phyloP scores from a whole-genome alignment of 305 asterid genomes.

The Fraxinus latifolia region DNA sequence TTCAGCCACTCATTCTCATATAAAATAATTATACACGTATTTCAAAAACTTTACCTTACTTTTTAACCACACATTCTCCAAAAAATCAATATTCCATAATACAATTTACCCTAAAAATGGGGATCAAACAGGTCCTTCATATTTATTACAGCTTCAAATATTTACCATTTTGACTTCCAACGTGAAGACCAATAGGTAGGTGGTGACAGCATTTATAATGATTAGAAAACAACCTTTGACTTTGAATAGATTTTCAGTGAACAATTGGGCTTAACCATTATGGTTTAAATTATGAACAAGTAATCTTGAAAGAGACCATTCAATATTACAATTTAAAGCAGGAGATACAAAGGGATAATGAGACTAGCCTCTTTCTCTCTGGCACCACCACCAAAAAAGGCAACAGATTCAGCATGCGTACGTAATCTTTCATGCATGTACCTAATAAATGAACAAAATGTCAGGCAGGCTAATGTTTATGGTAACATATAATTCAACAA shows the following conservation, averaged over 20 bases:
- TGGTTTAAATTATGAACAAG: neutral
- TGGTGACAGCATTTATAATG: neutral
- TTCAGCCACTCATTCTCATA: neutral
- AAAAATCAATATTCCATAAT: neutral
- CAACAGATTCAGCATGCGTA: conserved; percentile 98
- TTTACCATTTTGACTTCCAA: neutral
- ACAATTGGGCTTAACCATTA: neutral
- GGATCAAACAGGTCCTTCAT: neutral
- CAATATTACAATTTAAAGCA: neutral
- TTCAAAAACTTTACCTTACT: neutral
- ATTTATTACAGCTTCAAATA: neutral
- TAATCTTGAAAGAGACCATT: neutral
- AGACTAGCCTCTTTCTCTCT: conserved; percentile 80
- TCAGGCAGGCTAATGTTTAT: conserved; percentile 20
- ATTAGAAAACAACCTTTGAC: neutral
- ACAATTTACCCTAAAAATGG: neutral
- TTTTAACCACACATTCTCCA: neutral
- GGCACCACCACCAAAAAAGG: conserved; percentile 97
- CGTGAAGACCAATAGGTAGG: neutral
- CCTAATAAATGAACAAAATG: conserved; percentile 43
- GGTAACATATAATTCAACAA: conserved; percentile 16
- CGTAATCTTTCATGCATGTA: conserved; percentile 97
- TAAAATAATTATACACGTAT: neutral
- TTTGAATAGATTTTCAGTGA: neutral
- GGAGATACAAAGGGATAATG: neutral